Base-by-base conservation (phyloP, 192 early-diverging fungal genomes). In the Funneliformis geosporum region DNA sequence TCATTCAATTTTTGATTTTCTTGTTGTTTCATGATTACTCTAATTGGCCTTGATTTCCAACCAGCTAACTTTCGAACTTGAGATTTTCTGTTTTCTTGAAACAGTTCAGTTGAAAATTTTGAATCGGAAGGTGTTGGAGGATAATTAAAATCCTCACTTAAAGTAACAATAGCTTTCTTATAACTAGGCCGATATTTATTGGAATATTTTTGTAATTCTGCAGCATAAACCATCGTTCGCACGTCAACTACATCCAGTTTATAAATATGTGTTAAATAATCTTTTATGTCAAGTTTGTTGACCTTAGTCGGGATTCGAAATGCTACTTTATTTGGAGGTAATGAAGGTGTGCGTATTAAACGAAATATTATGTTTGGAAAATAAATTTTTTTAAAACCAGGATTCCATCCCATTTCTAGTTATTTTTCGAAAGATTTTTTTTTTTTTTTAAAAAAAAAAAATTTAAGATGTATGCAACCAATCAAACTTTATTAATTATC, bases 281-380 rank as follows among this genome's bases (percentile, higher is more conserved):
- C 91, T 60, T 89, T 88, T 82, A 98, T 95, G 82, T 98, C 97
- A 59, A 98, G 88, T 86, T 98, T 98, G 92, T 97, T 98, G 79
- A 94, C 85, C 39, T 90, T 87, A 38, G 92, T 92, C 39, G 97
- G 97, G 5, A 96, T 92, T 28, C 93, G 90, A 90, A 98, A 98
- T 38, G 95, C 95, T 28, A 92, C 94, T 81, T 96, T 95, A 83
- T 97, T 95, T 43, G 91, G 90, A 73, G 89, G 91, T 7, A 97
- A 89, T 23, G 89, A 87, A 75, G 91, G 93, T 78, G 89, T 85
- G 16, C 93, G 90, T 5, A 95, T 91, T 55, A 97, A 88, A 78
- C 91, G 92, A 83, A 98, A 93, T 14, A 94, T 80, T 60, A 96
- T 85, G 80, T 94, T 94, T 18, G 97, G 97, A 81, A 98, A 92